Percentiles rank a stretch among this genome's conserved stretches.
Conservation (phyloP, 768 basidiomycete species). For the Paxillus involutus region DNA sequence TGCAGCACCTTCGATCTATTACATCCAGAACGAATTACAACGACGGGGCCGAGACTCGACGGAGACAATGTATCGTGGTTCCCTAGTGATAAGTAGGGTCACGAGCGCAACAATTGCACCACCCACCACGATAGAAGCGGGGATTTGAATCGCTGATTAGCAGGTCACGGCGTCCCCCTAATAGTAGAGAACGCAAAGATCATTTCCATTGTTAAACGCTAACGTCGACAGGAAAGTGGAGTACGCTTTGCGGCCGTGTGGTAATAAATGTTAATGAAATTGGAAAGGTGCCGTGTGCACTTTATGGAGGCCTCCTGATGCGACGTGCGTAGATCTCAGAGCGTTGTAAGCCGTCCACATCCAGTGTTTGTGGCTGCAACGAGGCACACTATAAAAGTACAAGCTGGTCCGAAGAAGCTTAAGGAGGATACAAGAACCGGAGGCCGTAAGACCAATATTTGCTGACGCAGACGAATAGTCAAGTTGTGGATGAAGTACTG, state of each 20-base stretch:
- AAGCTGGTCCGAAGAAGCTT: conserved; percentile 12
- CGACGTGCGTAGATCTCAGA: conserved; percentile 14
- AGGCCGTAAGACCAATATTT: background rate
- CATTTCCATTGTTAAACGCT: background rate
- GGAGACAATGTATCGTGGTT: too few species aligned
- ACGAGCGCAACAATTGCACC: too few species aligned
- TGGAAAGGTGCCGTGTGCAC: conserved; percentile 1
- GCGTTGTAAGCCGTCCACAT: background rate
- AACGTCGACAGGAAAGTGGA: background rate
- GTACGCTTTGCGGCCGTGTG: background rate
- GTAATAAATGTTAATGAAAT: background rate
- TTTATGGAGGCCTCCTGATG: background rate
- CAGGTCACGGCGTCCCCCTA: too few species aligned
- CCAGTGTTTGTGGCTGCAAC: conserved; percentile 6
- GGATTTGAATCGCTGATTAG: too few species aligned
- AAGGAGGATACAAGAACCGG: conserved; percentile 10
- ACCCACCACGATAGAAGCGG: too few species aligned
- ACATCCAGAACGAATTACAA: too few species aligned
- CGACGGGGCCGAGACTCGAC: too few species aligned
- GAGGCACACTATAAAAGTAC: conserved; percentile 16
- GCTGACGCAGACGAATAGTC: background rate
- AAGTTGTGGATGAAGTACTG: too few species aligned
- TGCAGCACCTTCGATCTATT: too few species aligned
- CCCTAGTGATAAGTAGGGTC: too few species aligned
- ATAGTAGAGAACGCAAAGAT: too few species aligned